These are phyloP conservation scores for Aspergillus caelatus DNA, from an alignment of 2,329 filamentous ascomycete genomes.

Conservation along the genomic window DNA sequence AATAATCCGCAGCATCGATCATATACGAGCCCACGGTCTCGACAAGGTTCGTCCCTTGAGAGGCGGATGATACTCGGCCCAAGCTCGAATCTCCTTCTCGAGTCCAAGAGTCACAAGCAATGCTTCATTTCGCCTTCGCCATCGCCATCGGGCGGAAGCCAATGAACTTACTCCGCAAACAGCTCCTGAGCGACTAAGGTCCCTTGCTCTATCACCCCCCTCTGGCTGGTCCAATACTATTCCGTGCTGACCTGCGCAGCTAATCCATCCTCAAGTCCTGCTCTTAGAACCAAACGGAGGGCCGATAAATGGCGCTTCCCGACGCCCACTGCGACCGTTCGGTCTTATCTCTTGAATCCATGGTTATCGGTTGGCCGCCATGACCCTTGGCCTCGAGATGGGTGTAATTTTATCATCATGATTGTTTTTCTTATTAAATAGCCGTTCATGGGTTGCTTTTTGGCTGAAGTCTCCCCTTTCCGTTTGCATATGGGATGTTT, in stretches of 20 bases:
- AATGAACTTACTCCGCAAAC: slow-evolving; percentile 2
- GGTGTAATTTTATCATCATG: neutral
- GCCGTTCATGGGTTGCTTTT: neutral
- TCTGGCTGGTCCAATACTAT: slow-evolving; percentile 18
- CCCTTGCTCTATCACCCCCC: slow-evolving; percentile 14
- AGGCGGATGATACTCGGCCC: neutral
- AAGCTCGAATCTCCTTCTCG: neutral
- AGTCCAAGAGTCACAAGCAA: slow-evolving; percentile 5
- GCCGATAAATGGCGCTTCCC: slow-evolving; percentile 2
- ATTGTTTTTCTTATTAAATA: neutral
- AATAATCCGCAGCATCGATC: neutral
- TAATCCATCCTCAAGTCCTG: neutral
- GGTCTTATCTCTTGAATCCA: slow-evolving; percentile 1
- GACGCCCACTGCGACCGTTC: neutral
- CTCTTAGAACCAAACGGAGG: neutral
- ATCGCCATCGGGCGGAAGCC: neutral
- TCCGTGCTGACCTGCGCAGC: slow-evolving; percentile 8
- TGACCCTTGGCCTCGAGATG: neutral
- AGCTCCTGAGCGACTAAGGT: slow-evolving; percentile 4
- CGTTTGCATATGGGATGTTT: neutral
- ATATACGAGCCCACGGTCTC: neutral
- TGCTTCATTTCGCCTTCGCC: slow-evolving; percentile 2
- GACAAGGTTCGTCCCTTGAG: neutral
- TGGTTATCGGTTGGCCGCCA: neutral
- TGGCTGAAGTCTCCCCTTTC: neutral